A percentile compares a stretch with the other conserved stretches of the same genome.
These are phyloP conservation scores for Backusella circina DNA, from an alignment of 192 early-diverging fungal genomes.

Conservation along the genomic window DNA sequence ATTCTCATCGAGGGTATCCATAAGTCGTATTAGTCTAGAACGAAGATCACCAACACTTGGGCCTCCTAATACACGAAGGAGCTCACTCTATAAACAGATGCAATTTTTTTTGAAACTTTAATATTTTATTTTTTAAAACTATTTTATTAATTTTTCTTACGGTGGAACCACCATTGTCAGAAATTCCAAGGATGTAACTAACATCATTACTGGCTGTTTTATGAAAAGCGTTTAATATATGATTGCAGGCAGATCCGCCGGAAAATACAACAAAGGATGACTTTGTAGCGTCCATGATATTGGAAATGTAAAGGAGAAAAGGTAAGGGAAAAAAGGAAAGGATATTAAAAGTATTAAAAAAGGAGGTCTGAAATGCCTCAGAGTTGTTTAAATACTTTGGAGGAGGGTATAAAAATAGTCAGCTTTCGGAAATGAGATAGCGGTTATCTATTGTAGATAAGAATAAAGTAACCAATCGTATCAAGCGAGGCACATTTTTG, in stretches of 20 bases:
- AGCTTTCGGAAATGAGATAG: neutral
- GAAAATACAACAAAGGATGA: constrained; percentile 62
- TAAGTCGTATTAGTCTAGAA: constrained; percentile 60
- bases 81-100: constrained; percentile 44
- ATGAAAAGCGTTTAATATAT: constrained; percentile 48
- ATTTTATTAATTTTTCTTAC: constrained; percentile 22
- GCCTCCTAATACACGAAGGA: constrained; percentile 69
- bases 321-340: neutral
- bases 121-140: neutral
- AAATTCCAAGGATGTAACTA: constrained; percentile 68
- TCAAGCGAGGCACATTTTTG: constrained; percentile 2
- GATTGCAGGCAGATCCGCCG: constrained; percentile 72
- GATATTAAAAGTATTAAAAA: neutral
- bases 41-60: constrained; percentile 76
- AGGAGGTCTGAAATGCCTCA: neutral
- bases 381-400: constrained; percentile 1
- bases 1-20: constrained; percentile 49
- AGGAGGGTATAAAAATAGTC: constrained; percentile 1
- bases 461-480: constrained; percentile 2
- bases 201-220: constrained; percentile 50
- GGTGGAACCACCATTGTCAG: constrained; percentile 66
- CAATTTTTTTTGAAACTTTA: neutral
- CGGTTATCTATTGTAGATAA: neutral
- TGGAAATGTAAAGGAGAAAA: neutral
- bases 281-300: neutral